phyloP scores from a whole-genome alignment of 2,329 filamentous ascomycete species.

The Alternaria triticina region DNA sequence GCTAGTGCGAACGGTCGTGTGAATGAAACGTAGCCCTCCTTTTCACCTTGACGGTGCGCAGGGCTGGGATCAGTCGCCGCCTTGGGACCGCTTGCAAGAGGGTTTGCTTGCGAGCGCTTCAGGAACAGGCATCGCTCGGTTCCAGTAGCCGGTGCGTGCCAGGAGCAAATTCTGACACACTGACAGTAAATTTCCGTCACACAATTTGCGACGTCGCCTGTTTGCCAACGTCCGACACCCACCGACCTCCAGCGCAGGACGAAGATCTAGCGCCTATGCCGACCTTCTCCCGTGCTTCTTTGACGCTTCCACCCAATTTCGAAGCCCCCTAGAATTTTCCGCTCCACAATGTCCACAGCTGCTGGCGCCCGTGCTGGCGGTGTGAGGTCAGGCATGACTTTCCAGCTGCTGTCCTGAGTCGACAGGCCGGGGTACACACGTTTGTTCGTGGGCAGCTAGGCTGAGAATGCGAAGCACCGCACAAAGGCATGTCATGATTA shows the following conservation, averaged over 20 bases:
- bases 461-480: conserved; percentile 24
- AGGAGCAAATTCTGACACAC: conserved; percentile 35
- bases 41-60: conserved; percentile 27
- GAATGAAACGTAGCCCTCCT: conserved; percentile 43
- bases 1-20: conserved; percentile 40
- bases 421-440: conserved; percentile 12
- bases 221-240: conserved; percentile 20
- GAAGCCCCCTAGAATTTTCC: conserved; percentile 31
- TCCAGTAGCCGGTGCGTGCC: conserved; percentile 26
- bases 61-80: conserved; percentile 32
- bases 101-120: conserved; percentile 37
- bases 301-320: conserved; percentile 45
- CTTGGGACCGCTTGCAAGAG: conserved; percentile 19
- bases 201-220: conserved; percentile 38
- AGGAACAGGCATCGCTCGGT: conserved; percentile 40
- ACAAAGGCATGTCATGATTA: conserved; percentile 35
- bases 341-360: conserved; percentile 25
- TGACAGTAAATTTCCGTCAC: conserved; percentile 31
- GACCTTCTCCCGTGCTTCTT: conserved; percentile 49
- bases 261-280: conserved; percentile 35
- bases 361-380: conserved; percentile 31
- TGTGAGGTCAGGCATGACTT: conserved; percentile 35
- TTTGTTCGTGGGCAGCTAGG: conserved; percentile 21
- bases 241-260: conserved; percentile 21
- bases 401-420: conserved; percentile 16